Base-by-base conservation (phyloP, 2,329 filamentous ascomycete species). In the Elsinoe ampelina region DNA sequence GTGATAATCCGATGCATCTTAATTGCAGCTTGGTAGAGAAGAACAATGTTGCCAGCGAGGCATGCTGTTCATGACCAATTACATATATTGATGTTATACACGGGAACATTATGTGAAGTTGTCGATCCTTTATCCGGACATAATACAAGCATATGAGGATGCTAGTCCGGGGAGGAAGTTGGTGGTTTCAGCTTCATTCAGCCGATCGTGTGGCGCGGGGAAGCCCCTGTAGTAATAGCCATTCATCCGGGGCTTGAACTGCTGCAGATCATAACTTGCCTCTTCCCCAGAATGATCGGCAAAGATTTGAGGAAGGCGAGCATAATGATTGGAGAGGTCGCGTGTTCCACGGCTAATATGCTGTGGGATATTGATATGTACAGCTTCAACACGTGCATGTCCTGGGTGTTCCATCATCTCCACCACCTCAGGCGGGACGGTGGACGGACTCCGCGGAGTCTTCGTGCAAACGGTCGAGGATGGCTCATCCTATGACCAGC, bases 61-160 rank as follows among this genome's bases (percentile, higher is more conserved):
- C 39, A 11, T 15, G 41, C 19, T 22, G 13, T 3, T 26, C 19
- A 45, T 45, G 19, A 13, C n/a, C 19, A 17, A 30, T 22, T 45
- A 22, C 8, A 19, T n/a, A 5, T 45, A 12, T 11, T 10, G 3
- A 2, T 15, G 7, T 5, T 22, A 45, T 45, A 45, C 26, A 45
- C 35, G 20, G 13, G 2, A 11, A 50, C n/a, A 50, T 26, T 35
- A 20, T 26, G 15, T 50, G 32, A 10, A 26, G 45, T 22, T 45
- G 17, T 12, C 41, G 26, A n/a, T 50, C n/a, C 45, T 50, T 50
- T 50, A 50, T n/a, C 45, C 45, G 45, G 45, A 15, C 13, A 50
- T 50, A 50, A 17, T 50, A 15, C 26, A 10, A 19, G 35, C 10
- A 10, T 11, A 32, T 50, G 22, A 50, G 41, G 4, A 26, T 22